Base-by-base conservation (phyloP, 257 asterid species). In the Ilex asprella region DNA sequence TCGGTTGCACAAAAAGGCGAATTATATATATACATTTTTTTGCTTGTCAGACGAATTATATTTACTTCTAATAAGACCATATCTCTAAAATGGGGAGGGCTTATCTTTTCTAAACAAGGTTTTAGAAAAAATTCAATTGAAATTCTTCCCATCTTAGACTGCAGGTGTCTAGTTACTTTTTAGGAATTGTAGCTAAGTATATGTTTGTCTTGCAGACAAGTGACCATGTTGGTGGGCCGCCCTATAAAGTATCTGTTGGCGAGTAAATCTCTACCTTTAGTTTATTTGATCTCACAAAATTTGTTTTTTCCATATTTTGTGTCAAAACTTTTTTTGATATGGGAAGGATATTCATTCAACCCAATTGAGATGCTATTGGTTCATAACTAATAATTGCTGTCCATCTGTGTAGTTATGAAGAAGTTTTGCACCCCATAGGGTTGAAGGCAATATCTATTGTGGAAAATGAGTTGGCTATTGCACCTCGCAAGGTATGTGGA, bases 181-280 rank as follows among this genome's bases (percentile, higher is more conserved):
- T 2, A 7, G 54, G 14, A 6, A 12, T 12, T 59, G 53, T 59
- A 0, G 15, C 55, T 15, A 39, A 2, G 41, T 41, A 21, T 39
- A 54, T 65, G 11, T 7, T 13, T 69, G 16, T 68, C 63, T 62
- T 60, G 59, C 88, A 90, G 97, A 77, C 82, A 47, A 85, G 84
- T 27, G 78, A 90, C 72, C 87, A 77, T 58, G 84, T 78, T 71
- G 95, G 95, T 13, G 97, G 97, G 29, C 97, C 97, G 49, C 97
- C 97, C 3, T 90, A 73, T 57, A 87, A 72, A 80, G 97, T 87
- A 59, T 83, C 97, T 49, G 77, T 85, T 60, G 46, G 85, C 12
- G 84, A 83, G 96, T 90, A 85, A 29, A 76, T 70, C 31, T 69
- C 73, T 35, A 65, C 62, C 30, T 57, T 53, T 59, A 39, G 7